Percentiles rank a stretch among this genome's conserved stretches.
phyloP scores from a whole-genome alignment of 2,329 filamentous ascomycete genomes.

The Dothistroma septosporum region DNA sequence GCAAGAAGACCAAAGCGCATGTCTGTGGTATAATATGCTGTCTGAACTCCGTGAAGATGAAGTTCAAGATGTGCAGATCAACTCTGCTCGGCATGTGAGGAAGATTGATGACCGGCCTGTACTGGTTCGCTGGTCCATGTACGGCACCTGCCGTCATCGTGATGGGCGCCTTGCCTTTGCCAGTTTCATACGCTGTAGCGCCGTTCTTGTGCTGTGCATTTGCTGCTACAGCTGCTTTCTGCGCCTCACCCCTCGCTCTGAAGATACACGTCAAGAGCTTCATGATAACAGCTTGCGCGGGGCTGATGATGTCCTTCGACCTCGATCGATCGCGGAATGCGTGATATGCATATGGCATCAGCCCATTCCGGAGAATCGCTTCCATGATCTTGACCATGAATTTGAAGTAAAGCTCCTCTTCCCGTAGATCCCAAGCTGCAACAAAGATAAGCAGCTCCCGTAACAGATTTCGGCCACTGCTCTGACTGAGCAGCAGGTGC shows the following conservation, averaged over 20 bases:
- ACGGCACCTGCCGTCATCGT: slow-evolving; percentile 6
- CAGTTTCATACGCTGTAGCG: slow-evolving; percentile 1
- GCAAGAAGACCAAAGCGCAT: slow-evolving; percentile 87
- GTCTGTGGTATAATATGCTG: slow-evolving; percentile 91
- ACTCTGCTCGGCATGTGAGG: slow-evolving; percentile 43
- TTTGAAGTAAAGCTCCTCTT: slow-evolving; percentile 92
- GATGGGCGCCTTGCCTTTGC: slow-evolving; percentile 5
- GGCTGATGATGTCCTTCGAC: slow-evolving; percentile 92
- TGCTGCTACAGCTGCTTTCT: slow-evolving; percentile 25
- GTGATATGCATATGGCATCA: slow-evolving; percentile 89
- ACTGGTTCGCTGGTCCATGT: slow-evolving; percentile 1
- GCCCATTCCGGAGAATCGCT: slow-evolving; percentile 79
- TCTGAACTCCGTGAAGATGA: slow-evolving; percentile 87
- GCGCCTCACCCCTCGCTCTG: slow-evolving; percentile 53
- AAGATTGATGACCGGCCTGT: slow-evolving; percentile 6
- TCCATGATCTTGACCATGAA: slow-evolving; percentile 95
- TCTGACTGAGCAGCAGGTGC: slow-evolving; percentile 81
- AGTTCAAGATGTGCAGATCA: slow-evolving; percentile 69
- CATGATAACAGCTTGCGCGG: slow-evolving; percentile 87
- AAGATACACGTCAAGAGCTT: slow-evolving; percentile 89
- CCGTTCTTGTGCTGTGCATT: slow-evolving; percentile 17
- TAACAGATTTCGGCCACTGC: slow-evolving; percentile 83
- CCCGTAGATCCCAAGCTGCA: slow-evolving; percentile 91
- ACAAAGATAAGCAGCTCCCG: slow-evolving; percentile 93
- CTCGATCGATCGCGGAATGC: slow-evolving; percentile 67